These are phyloP conservation scores for Luffa aegyptiaca DNA, from an alignment of 306 rosid genomes.

Conservation along the genomic window DNA sequence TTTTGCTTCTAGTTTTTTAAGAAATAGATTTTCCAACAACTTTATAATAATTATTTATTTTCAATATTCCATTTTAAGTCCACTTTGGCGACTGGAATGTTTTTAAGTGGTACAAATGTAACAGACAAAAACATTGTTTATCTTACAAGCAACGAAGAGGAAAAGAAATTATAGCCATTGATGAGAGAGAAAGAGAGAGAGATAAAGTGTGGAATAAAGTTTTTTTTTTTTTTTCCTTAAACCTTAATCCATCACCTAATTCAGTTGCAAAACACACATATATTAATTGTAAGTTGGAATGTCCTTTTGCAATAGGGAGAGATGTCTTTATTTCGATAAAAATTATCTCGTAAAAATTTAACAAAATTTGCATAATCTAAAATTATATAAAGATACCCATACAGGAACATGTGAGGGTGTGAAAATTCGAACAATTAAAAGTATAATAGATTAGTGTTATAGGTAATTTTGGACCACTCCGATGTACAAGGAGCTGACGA, in stretches of 20 bases:
- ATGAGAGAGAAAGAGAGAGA: not conserved
- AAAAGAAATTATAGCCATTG: not conserved
- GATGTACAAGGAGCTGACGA: too few species aligned
- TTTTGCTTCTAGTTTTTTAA: too few species aligned
- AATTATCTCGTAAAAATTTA: not conserved
- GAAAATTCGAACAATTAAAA: too few species aligned
- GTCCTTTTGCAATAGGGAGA: not conserved
- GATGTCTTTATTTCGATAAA: not conserved
- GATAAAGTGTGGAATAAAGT: not conserved
- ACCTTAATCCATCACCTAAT: not conserved
- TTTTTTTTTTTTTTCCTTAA: not conserved
- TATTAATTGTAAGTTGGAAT: not conserved
- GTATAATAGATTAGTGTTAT: too few species aligned
- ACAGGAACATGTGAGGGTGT: too few species aligned
- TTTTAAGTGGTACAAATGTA: not conserved
- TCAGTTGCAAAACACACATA: not conserved
- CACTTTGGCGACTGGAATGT: not conserved
- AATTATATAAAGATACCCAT: too few species aligned
- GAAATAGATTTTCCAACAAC: not conserved
- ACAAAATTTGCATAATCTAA: not conserved
- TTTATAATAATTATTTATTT: too few species aligned
- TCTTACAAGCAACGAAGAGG: not conserved
- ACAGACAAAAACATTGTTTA: not conserved
- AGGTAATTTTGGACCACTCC: too few species aligned
- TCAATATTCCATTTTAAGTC: not conserved